These are phyloP conservation scores for Arabis hirsuta DNA, from an alignment of 345 rosid genomes.

Conservation along the genomic window DNA sequence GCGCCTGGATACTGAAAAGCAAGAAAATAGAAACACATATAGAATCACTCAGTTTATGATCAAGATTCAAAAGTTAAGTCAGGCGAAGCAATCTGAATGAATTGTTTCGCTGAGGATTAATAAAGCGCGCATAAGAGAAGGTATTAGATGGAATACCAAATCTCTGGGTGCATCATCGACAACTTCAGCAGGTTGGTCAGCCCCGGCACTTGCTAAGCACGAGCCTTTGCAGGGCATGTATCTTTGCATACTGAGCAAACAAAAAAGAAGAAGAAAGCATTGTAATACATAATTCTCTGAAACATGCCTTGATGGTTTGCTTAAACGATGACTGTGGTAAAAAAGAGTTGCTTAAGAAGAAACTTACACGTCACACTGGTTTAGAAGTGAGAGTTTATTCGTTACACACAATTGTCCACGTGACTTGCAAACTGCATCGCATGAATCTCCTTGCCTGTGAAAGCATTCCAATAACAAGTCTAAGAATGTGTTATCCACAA, in stretches of 20 bases:
- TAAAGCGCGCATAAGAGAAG: background rate
- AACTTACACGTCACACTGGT: conserved; percentile 85
- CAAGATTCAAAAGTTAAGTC: conserved; percentile 25
- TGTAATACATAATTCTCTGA: background rate
- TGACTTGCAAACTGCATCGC: conserved; percentile 81
- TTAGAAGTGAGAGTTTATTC: conserved; percentile 81
- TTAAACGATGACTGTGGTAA: background rate
- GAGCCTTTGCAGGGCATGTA: conserved; percentile 89
- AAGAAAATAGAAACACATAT: background rate
- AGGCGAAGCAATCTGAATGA: conserved; percentile 8
- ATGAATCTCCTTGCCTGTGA: conserved; percentile 87
- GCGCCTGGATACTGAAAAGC: conserved; percentile 81
- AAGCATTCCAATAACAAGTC: conserved; percentile 25
- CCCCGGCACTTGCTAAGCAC: conserved; percentile 79
- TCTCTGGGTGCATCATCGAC: conserved; percentile 84
- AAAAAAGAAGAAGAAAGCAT: conserved; percentile 26
- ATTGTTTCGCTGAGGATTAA: background rate
- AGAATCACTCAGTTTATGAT: conserved; percentile 12
- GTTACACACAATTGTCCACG: conserved; percentile 83
- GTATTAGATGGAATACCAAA: conserved; percentile 56
- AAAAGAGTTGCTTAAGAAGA: conserved; percentile 17
- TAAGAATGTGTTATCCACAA: background rate
- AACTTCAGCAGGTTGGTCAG: conserved; percentile 97
- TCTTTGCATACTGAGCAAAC: conserved; percentile 63
- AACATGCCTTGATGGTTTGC: conserved; percentile 12